Base-by-base conservation (phyloP, 306 rosid genomes). In the Astragalus membranaceus region DNA sequence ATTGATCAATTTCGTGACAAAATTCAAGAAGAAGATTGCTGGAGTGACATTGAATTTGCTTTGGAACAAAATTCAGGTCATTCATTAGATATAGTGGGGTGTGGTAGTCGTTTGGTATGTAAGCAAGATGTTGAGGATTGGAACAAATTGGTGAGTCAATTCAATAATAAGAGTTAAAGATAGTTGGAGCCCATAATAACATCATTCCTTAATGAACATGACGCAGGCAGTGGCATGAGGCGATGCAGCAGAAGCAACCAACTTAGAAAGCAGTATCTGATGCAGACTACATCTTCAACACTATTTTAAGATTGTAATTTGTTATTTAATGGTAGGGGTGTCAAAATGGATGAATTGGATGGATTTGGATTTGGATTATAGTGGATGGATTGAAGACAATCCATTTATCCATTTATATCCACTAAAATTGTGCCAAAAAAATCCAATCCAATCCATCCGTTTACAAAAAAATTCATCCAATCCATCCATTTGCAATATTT, bases 91-190 rank as follows among this genome's bases (percentile, higher is more conserved):
- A n/a, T n/a, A 57, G 33, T 44, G 75, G 44, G 58, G 13, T 44
- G 65, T 26, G 65, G 74, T 14, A 2, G 11, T 7, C 64, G 58
- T 16, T 57, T 48, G 75, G 67, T 30, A 8, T 8, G 26, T 32
- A 44, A 44, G 54, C 65, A 69, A 55, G 74, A 69, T 69, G 54
- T 54, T 41, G 54, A 41, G 54, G 54, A 54, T 55, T 54, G 53
- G 54, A 41, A 42, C 30, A 66, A 55, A 9, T 10, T 4, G 5
- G 26, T 2, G 33, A 14, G 59, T 7, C n/a, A 10, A 32, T 32
- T 16, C 50, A 67, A 36, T 3, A 23, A 16, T 3, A 23, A 16
- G 30, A 15, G 59, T 10, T 15, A 8, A 49, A 49, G 47, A 48
- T 49, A 33, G 3, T 49, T 48, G 30, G 8, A 49, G 59, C 4